Base-by-base conservation (phyloP, 2,329 filamentous ascomycete species). In the Paramyrothecium roridum region DNA sequence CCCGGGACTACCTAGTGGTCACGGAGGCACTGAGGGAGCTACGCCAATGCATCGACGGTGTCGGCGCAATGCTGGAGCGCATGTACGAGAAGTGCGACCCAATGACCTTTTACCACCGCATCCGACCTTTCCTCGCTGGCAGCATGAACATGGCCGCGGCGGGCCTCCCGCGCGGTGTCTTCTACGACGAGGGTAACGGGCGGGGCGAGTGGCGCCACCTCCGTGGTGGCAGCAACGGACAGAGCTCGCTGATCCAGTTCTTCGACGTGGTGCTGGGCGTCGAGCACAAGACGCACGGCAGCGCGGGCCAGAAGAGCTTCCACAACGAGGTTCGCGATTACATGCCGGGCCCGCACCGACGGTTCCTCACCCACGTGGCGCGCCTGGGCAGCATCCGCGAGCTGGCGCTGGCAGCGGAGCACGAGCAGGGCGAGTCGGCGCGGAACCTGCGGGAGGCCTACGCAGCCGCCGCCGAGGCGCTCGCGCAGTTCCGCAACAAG, bases 81-180 rank as follows among this genome's bases (percentile, higher is more conserved):
- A 96, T 98, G 92, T 89, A 96, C 67, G 93, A 97, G 65, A 85
- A 84, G 59, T 97, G 93, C 69, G 87, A 93, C 57, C 92, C 93
- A 0, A 85, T 89, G 66, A 84, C 91, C 4, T 98, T 98, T 73
- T 97, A 96, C 72, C 86, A 96, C 72, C 82, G 85, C 47, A 95
- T 98, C 61, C 82, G 93, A 2, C 93, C 93, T 0, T 96, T 91
- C 69, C 79, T 98, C 2, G 92, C 93, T 0, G 93, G 93, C 3
- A 93, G 90, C 70, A 96, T 92, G 73, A 96, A 96, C 70, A 97
- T 97, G 93, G 84, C 80, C 8, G 84, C 88, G 8, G 91, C 91
- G 0, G 93, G 93, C 0, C 78, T 97, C 2, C 91, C 93, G 0
- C 82, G 85, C 13, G 93, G 93, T 0, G 86, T 98, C 7, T 85